Evolutionary conservation across 2,329 filamentous ascomycete species (phyloP).

Genomic region (Kalmusia sp.): DNA sequence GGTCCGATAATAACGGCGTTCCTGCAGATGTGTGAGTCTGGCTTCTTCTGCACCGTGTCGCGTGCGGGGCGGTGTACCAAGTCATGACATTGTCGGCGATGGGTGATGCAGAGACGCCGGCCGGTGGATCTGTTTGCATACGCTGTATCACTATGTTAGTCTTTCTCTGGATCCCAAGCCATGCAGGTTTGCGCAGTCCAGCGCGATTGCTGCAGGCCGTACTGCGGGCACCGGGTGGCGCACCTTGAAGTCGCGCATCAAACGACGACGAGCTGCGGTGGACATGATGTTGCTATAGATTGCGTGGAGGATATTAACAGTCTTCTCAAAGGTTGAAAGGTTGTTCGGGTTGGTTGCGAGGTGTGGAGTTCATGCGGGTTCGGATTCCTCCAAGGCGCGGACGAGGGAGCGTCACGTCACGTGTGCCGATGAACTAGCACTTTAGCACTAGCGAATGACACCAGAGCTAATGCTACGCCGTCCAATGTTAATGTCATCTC

Average conservation of each 20-base stretch:
- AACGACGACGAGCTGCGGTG: conserved; percentile 89
- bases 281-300: conserved; percentile 67
- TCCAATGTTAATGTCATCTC: background rate
- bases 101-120: conserved; percentile 93
- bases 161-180: background rate
- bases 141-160: conserved; percentile 63
- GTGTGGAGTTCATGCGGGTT: conserved; percentile 5
- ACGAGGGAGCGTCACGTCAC: conserved; percentile 6
- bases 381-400: background rate
- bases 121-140: conserved; percentile 98
- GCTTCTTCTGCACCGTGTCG: conserved; percentile 22
- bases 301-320: background rate
- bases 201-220: conserved; percentile 3
- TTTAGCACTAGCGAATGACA: too few relatives aligned
- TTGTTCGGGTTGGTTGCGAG: background rate
- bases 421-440: background rate
- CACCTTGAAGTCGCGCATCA: conserved; percentile 99
- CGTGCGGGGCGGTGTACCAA: conserved; percentile 65
- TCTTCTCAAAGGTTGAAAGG: background rate
- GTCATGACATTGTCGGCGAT: conserved; percentile 98
- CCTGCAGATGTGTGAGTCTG: conserved; percentile 61
- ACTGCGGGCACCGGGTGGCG: conserved; percentile 37
- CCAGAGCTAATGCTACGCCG: background rate
- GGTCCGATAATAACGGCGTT: conserved; percentile 98
- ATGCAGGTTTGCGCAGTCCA: conserved; percentile 1